These are phyloP conservation scores for Diplocarpon rosae DNA, from an alignment of 2,329 filamentous ascomycete species.

Conservation along the genomic window DNA sequence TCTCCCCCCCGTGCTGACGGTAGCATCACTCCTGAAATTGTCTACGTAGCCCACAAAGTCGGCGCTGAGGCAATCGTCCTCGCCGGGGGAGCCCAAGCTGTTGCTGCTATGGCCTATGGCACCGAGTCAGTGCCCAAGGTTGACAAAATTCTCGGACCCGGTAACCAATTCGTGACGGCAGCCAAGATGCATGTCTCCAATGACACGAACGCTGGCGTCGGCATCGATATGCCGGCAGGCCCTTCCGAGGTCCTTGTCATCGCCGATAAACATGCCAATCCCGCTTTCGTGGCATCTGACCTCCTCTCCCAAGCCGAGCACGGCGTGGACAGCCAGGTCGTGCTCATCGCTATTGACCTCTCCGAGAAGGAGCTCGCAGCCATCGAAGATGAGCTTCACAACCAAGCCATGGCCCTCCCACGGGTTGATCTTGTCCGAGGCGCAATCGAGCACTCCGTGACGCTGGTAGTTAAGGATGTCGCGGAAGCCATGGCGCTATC, in stretches of 20 bases:
- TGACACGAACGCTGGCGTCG: slow-evolving; percentile 87
- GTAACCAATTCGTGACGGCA: slow-evolving; percentile 96
- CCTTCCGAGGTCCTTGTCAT: slow-evolving; percentile 96
- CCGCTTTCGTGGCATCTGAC: slow-evolving; percentile 91
- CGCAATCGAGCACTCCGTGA: slow-evolving; percentile 84
- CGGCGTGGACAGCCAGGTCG: slow-evolving; percentile 89
- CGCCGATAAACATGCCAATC: slow-evolving; percentile 78
- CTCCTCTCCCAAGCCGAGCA: slow-evolving; percentile 94
- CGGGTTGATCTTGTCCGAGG: slow-evolving; percentile 88
- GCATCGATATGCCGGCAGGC: slow-evolving; percentile 97
- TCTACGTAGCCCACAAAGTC: slow-evolving; percentile 94
- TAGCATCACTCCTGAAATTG: slow-evolving; percentile 88
- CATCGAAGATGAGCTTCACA: slow-evolving; percentile 85
- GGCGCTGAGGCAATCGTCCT: slow-evolving; percentile 93
- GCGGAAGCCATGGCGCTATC: slow-evolving; percentile 70
- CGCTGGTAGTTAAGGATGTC: slow-evolving; percentile 61
- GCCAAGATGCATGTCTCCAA: slow-evolving; percentile 98
- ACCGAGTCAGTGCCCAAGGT: slow-evolving; percentile 92
- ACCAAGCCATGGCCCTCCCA: slow-evolving; percentile 76
- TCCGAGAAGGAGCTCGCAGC: slow-evolving; percentile 60
- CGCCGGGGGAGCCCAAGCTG: slow-evolving; percentile 87
- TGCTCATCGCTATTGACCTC: slow-evolving; percentile 77
- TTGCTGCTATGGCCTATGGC: slow-evolving; percentile 94
- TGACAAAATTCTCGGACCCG: slow-evolving; percentile 95
- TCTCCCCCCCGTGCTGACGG: slow-evolving; percentile 85